A percentile compares a stretch with the other conserved stretches of the same genome.
These are phyloP conservation scores for Circinella umbellata DNA, from an alignment of 371 early-diverging fungal species.

Conservation along the genomic window DNA sequence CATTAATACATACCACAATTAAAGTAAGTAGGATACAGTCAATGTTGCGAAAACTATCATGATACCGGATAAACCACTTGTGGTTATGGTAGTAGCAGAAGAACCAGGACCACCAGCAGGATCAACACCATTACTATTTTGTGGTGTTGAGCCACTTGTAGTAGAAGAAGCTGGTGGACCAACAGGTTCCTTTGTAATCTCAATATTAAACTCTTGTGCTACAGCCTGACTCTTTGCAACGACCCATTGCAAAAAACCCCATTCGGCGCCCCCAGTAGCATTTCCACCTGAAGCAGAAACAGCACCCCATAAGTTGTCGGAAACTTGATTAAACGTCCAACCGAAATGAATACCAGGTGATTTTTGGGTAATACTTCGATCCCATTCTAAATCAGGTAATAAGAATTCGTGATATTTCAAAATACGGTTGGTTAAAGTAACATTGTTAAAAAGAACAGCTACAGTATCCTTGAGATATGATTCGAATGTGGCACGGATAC, in stretches of 20 bases:
- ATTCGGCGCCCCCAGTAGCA: slow-evolving; percentile 38
- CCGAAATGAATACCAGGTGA: slow-evolving; percentile 61
- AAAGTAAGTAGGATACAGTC: background rate
- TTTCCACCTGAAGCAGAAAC: slow-evolving; percentile 34
- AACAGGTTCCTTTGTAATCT: slow-evolving; percentile 41
- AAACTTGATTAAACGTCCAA: slow-evolving; percentile 51
- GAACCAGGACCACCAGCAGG: slow-evolving; percentile 10
- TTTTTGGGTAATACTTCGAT: slow-evolving; percentile 55
- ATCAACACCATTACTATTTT: slow-evolving; percentile 7
- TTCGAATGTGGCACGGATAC: slow-evolving; percentile 39
- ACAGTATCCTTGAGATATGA: slow-evolving; percentile 51
- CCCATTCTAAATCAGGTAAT: slow-evolving; percentile 58
- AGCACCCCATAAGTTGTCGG: slow-evolving; percentile 44
- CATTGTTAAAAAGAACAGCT: slow-evolving; percentile 52
- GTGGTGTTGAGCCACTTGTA: slow-evolving; percentile 6
- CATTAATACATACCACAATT: background rate
- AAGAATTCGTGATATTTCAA: slow-evolving; percentile 54
- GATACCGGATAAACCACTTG: too few relatives aligned
- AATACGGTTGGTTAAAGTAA: slow-evolving; percentile 46
- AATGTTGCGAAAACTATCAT: background rate
- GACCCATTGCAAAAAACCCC: slow-evolving; percentile 59
- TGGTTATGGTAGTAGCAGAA: background rate
- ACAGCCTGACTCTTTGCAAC: slow-evolving; percentile 36
- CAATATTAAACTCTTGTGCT: slow-evolving; percentile 49
- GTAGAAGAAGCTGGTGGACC: slow-evolving; percentile 37